Evolutionary conservation across 2,329 filamentous ascomycete genomes (phyloP).

Genomic region (Colletotrichum cordylinicola): DNA sequence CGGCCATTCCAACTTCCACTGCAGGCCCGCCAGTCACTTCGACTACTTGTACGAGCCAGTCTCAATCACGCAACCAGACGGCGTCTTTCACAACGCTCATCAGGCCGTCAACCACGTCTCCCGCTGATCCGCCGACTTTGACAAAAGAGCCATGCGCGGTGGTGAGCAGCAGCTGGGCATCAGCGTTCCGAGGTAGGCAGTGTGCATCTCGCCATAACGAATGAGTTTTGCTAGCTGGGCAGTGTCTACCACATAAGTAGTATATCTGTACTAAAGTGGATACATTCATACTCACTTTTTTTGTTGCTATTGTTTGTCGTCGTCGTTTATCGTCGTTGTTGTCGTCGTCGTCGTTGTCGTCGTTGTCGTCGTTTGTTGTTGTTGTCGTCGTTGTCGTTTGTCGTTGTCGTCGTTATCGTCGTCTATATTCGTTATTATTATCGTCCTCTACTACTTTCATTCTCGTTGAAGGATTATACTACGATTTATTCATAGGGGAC

Average conservation of each 20-base stretch:
- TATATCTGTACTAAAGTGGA: too few species aligned
- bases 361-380: too few species aligned
- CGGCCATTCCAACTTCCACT: background rate
- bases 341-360: background rate
- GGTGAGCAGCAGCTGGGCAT: background rate
- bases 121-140: background rate
- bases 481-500: too few species aligned
- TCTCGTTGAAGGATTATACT: background rate
- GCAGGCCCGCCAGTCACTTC: background rate
- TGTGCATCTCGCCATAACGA: background rate
- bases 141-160: background rate
- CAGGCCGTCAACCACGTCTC: background rate
- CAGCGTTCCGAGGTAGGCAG: background rate
- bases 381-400: background rate
- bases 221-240: background rate
- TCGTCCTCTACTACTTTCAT: background rate
- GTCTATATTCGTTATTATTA: background rate
- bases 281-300: too few species aligned
- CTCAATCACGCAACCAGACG: background rate
- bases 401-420: background rate
- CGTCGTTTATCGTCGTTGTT: background rate
- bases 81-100: background rate
- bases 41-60: background rate
- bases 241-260: too few species aligned
- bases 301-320: too few species aligned